Percentiles rank a stretch among this genome's conserved stretches.
These are phyloP conservation scores for Aspergillus transmontanensis DNA, from an alignment of 2,329 filamentous ascomycete species.

Conservation along the genomic window DNA sequence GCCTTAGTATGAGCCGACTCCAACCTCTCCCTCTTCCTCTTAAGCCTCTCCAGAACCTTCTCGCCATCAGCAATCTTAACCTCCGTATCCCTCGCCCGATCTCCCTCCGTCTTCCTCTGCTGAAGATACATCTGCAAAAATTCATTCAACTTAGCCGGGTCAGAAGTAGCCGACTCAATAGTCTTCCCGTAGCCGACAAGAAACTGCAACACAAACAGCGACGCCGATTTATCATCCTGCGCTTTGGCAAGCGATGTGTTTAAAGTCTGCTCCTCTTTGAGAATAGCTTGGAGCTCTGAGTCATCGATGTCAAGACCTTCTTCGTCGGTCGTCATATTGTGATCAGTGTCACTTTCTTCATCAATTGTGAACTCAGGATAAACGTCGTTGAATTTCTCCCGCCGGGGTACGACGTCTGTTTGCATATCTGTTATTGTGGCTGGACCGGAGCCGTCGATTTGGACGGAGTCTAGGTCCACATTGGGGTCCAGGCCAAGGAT, in stretches of 20 bases:
- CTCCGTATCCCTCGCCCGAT: constrained; percentile 25
- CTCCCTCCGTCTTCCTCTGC: constrained; percentile 32
- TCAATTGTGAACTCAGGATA: constrained; percentile 43
- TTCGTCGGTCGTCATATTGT: constrained; percentile 10
- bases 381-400: constrained; percentile 57
- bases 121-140: constrained; percentile 39
- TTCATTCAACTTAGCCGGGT: constrained; percentile 33
- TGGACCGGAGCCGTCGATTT: constrained; percentile 60
- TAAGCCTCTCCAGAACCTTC: constrained; percentile 27
- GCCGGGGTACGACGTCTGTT: constrained; percentile 60
- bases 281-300: constrained; percentile 22
- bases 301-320: constrained; percentile 20
- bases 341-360: neutral
- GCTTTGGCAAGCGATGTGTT: constrained; percentile 35
- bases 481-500: constrained; percentile 58
- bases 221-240: constrained; percentile 27
- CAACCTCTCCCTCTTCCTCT: constrained; percentile 4
- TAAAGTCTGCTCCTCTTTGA: constrained; percentile 34
- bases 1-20: constrained; percentile 13
- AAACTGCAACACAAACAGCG: constrained; percentile 28
- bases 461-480: constrained; percentile 60
- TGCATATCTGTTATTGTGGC: constrained; percentile 65
- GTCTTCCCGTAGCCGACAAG: constrained; percentile 41
- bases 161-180: constrained; percentile 31
- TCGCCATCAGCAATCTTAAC: constrained; percentile 26